These are phyloP conservation scores for Allium sativum DNA, from an alignment of 106 monocot genomes.

Conservation along the genomic window DNA sequence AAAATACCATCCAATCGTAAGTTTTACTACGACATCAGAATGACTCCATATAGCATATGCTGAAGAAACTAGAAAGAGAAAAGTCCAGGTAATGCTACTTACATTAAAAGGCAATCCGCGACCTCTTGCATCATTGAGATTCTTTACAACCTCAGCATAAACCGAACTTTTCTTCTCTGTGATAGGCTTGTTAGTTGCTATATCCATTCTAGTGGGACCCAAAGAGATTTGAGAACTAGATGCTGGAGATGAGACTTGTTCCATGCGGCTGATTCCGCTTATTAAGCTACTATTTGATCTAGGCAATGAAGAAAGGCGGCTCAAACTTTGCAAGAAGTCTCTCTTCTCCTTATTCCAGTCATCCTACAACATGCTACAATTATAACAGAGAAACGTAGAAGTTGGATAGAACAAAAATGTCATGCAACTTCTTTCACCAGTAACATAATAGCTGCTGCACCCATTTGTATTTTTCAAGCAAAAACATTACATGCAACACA, in stretches of 20 bases:
- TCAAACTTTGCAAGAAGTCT: constrained; percentile 89
- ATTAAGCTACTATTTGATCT: constrained; percentile 46
- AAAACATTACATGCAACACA: neutral
- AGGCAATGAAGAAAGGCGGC: constrained; percentile 59
- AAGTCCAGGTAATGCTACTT: constrained; percentile 7
- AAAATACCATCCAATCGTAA: too few species aligned
- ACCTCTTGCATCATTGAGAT: constrained; percentile 73
- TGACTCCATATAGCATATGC: too few species aligned
- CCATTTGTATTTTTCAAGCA: neutral
- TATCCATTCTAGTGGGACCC: constrained; percentile 29
- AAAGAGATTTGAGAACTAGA: constrained; percentile 41
- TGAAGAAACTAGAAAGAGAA: too few species aligned
- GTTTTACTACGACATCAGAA: too few species aligned
- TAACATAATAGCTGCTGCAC: neutral
- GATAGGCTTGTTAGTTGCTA: constrained; percentile 43
- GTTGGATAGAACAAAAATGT: neutral
- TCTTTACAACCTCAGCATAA: constrained; percentile 71
- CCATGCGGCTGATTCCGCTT: constrained; percentile 25
- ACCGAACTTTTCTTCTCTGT: constrained; percentile 77
- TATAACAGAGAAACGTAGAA: neutral
- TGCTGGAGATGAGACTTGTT: constrained; percentile 35
- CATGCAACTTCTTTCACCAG: too few species aligned
- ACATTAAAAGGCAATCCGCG: constrained; percentile 77
- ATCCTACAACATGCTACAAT: constrained; percentile 37
- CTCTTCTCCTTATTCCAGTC: constrained; percentile 91